Evolutionary conservation across 306 rosid genomes (phyloP), one percentile per base, ranked within the genome.

Genomic region (Cyamopsis tetragonoloba): DNA sequence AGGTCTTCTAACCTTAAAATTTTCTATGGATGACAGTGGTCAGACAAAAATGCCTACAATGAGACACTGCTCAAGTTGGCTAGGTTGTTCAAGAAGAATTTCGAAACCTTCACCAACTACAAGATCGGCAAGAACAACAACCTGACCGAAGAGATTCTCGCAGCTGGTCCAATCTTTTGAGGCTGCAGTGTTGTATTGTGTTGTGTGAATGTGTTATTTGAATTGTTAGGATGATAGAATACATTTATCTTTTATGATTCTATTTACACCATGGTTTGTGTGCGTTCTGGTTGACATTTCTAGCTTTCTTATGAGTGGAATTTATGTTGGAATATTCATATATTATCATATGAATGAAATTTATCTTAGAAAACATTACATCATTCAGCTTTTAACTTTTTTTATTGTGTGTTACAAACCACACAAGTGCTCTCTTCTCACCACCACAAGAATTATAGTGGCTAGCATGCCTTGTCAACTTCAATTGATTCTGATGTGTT

Each of bases 141-240:
- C 47, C 81, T 87, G 50, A 83, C 89, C 2, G 81, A 82, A 60
- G 89, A 90, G 79, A 87, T 90, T 74, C 81, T 90, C 7, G 88
- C 86, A 20, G 95, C 90, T 2, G 96, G 96, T 75, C 96, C 96
- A 3, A 55, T 20, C 72, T 81, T 86, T 70, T 88, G 53, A 53
- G 51, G 59, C 34, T 31, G 63, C 34, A 41, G 63, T 72, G 28
- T 20, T 19, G 9, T 41, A 22, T 31, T 26, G n/a, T 4, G 47
- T 63, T 13, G 32, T n/a, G n/a, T n/a, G 0, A 11, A 6, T 48
- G 54, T 24, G 31, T 44, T 63, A 18, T 6, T 57, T 44, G 47
- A 62, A 17, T 24, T 46, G 58, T 32, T 57, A 22, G 73, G 48
- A 37, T 56, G 58, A 37, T 58, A 39, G 32, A 78, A 30, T 41